A percentile compares a stretch with the other conserved stretches of the same genome.
These are phyloP conservation scores for Allantophomopsis lycopodina DNA, from an alignment of 2,329 filamentous ascomycete genomes.

Conservation along the genomic window DNA sequence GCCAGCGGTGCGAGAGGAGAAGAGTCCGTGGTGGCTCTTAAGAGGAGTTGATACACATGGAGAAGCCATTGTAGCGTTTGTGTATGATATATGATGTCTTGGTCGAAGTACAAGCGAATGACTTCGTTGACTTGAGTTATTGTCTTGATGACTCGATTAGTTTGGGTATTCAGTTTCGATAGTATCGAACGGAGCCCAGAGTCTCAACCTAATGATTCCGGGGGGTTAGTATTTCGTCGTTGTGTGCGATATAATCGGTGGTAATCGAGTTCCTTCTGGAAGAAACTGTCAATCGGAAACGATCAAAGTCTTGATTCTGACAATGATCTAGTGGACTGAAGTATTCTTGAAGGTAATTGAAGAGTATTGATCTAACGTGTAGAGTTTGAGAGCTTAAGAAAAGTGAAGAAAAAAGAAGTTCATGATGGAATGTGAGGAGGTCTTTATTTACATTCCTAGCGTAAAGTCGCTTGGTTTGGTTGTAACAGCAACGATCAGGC, in stretches of 20 bases:
- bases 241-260: conserved; percentile 34
- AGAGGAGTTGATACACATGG: conserved; percentile 74
- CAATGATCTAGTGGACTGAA: conserved; percentile 1
- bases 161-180: conserved; percentile 9
- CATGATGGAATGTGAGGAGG: neutral
- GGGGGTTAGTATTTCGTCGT: conserved; percentile 32
- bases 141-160: conserved; percentile 1
- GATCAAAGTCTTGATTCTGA: conserved; percentile 22
- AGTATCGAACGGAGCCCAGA: conserved; percentile 39
- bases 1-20: conserved; percentile 84
- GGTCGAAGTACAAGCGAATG: conserved; percentile 34
- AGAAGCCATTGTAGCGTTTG: conserved; percentile 61
- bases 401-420: neutral
- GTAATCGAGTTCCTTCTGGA: conserved; percentile 29
- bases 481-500: too few relatives aligned
- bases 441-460: too few relatives aligned
- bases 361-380: neutral
- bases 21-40: conserved; percentile 89
- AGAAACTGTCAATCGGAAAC: conserved; percentile 29
- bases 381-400: neutral
- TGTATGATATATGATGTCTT: conserved; percentile 20
- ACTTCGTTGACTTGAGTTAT: conserved; percentile 24
- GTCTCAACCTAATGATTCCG: conserved; percentile 46
- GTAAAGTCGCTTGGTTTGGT: too few relatives aligned
- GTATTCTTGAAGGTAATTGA: neutral